Evolutionary conservation across 73 alveolate genomes (phyloP).

Genomic region (Effrenium voratum): DNA sequence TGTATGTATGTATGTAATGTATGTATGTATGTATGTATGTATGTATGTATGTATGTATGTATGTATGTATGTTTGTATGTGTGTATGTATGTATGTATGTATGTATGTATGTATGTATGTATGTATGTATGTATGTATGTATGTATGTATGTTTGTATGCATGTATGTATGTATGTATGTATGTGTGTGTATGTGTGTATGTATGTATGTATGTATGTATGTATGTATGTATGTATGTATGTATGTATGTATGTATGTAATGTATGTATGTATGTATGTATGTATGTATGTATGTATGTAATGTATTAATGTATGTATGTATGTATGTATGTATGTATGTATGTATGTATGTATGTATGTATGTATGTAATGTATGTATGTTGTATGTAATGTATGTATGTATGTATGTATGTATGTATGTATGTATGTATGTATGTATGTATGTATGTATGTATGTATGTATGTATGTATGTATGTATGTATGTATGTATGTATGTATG

Average conservation of each 20-base stretch:
- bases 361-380: neutral
- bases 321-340: neutral
- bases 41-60: neutral
- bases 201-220: no score
- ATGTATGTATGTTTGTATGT: neutral
- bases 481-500: no score
- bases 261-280: no score
- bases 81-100: neutral
- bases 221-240: no score
- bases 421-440: neutral
- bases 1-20: no score
- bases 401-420: neutral
- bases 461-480: no score
- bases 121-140: neutral
- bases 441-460: no score
- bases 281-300: neutral
- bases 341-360: neutral
- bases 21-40: neutral
- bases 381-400: neutral
- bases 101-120: neutral
- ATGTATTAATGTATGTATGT: neutral
- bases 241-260: no score
- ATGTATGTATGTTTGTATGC: neutral
- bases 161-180: neutral
- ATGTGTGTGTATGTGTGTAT: neutral